Conservation (phyloP, 371 early-diverging fungal genomes). For the Capillidium heterosporum region DNA sequence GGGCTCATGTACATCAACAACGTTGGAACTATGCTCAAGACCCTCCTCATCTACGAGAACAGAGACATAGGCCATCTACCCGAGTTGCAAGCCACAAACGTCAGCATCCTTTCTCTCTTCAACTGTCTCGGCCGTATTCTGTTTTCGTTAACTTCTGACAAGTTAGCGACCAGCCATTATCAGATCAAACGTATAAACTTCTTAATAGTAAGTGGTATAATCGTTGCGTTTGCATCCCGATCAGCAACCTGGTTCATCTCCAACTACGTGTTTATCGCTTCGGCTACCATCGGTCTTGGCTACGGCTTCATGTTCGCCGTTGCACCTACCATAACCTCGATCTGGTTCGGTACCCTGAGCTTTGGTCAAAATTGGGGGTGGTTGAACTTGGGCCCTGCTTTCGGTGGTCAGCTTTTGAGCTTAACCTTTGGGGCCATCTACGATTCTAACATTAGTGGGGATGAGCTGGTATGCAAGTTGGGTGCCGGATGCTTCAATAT, state of each 20-base stretch:
- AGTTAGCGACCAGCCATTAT: constrained; percentile 10
- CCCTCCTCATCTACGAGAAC: constrained; percentile 10
- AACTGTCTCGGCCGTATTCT: constrained; percentile 19
- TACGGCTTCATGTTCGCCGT: constrained; percentile 19
- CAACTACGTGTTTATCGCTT: constrained; percentile 8
- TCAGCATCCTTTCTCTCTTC: constrained; percentile 17
- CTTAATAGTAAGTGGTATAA: constrained; percentile 12
- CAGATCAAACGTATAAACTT: constrained; percentile 8
- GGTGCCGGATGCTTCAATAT: constrained; percentile 5
- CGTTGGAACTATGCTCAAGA: constrained; percentile 16
- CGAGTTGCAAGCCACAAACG: constrained; percentile 17
- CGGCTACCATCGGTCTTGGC: constrained; percentile 15
- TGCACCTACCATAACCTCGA: constrained; percentile 16
- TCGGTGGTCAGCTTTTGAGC: constrained; percentile 18
- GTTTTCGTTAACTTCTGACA: constrained; percentile 17
- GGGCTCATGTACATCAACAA: constrained; percentile 37
- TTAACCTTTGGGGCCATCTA: constrained; percentile 17
- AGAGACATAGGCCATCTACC: constrained; percentile 11
- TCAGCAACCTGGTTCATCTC: constrained; percentile 15
- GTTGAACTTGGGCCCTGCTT: constrained; percentile 13
- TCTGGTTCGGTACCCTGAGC: constrained; percentile 16
- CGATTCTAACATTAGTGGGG: constrained; percentile 8
- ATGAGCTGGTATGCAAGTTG: background rate
- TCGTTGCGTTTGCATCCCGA: too few relatives aligned
- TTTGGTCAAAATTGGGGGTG: constrained; percentile 22